These are phyloP conservation scores for Gentiana macrophylla DNA, from an alignment of 257 asterid species.

Conservation along the genomic window DNA sequence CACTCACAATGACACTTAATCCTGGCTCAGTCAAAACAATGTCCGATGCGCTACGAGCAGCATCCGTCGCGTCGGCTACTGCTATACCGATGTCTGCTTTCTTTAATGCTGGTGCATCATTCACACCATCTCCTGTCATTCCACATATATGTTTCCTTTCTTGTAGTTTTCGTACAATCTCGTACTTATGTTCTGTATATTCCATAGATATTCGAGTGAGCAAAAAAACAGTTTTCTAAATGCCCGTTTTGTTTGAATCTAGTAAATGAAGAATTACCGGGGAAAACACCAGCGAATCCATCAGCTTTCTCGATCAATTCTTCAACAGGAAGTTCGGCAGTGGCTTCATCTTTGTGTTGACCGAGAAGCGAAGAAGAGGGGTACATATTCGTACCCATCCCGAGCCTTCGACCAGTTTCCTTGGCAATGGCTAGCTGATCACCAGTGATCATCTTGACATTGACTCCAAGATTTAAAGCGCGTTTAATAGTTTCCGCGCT, in stretches of 20 bases:
- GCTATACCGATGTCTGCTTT: slow-evolving; percentile 46
- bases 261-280: slow-evolving; percentile 14
- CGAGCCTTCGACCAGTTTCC: slow-evolving; percentile 43
- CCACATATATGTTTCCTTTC: slow-evolving; percentile 42
- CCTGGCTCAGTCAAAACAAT: slow-evolving; percentile 38
- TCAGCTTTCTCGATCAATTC: slow-evolving; percentile 44
- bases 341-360: slow-evolving; percentile 27
- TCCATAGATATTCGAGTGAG: background rate
- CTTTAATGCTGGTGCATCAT: slow-evolving; percentile 42
- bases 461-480: slow-evolving; percentile 45
- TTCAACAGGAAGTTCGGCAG: slow-evolving; percentile 31
- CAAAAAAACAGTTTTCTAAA: background rate
- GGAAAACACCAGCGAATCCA: slow-evolving; percentile 46
- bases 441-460: slow-evolving; percentile 56
- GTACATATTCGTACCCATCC: slow-evolving; percentile 48
- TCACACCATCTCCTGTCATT: slow-evolving; percentile 50
- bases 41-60: slow-evolving; percentile 44
- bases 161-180: slow-evolving; percentile 37
- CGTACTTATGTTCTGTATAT: slow-evolving; percentile 36
- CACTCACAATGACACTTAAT: slow-evolving; percentile 35
- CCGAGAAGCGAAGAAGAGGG: slow-evolving; percentile 46
- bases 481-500: slow-evolving; percentile 47
- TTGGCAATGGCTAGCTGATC: slow-evolving; percentile 35
- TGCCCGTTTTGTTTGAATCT: background rate
- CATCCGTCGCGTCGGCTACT: slow-evolving; percentile 45